These are phyloP conservation scores for Claviceps sp. DNA, from an alignment of 2,329 filamentous ascomycete species.

Conservation along the genomic window DNA sequence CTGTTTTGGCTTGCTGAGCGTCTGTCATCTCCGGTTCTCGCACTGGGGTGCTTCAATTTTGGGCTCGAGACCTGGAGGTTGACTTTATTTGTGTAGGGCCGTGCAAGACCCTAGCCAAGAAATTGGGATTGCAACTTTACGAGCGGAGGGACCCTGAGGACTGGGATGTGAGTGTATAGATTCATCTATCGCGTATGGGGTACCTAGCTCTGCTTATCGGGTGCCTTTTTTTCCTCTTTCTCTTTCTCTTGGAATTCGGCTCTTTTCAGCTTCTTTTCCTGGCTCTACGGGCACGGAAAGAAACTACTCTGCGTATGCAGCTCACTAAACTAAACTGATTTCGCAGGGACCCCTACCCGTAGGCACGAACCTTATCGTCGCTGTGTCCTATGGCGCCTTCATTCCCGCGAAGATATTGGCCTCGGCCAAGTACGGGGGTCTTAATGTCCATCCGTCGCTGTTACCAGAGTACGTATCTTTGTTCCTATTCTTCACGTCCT, in stretches of 20 bases:
- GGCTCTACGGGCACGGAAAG: neutral
- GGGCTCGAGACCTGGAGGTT: neutral
- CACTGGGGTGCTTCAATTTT: too few species aligned
- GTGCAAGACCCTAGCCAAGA: slow-evolving; percentile 50
- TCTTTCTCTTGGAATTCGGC: neutral
- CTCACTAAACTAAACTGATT: neutral
- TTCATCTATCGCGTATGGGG: neutral
- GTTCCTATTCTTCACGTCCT: too few species aligned
- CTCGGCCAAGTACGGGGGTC: slow-evolving; percentile 62
- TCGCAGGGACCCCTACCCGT: slow-evolving; percentile 35
- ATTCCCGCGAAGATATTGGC: slow-evolving; percentile 65
- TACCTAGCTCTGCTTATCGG: neutral
- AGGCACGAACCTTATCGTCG: slow-evolving; percentile 65
- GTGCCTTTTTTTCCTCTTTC: neutral
- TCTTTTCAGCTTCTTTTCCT: neutral
- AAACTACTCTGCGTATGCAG: neutral
- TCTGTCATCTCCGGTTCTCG: too few species aligned
- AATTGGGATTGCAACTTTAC: slow-evolving; percentile 55
- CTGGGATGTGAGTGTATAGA: slow-evolving; percentile 53
- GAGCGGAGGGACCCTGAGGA: slow-evolving; percentile 68
- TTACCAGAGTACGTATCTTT: slow-evolving; percentile 55
- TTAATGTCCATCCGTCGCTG: slow-evolving; percentile 89
- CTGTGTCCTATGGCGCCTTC: slow-evolving; percentile 88
- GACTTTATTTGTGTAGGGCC: slow-evolving; percentile 41
- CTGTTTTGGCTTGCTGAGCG: neutral